phyloP scores from a whole-genome alignment of 2,329 filamentous ascomycete species.

The Pestalotiopsis sp. region DNA sequence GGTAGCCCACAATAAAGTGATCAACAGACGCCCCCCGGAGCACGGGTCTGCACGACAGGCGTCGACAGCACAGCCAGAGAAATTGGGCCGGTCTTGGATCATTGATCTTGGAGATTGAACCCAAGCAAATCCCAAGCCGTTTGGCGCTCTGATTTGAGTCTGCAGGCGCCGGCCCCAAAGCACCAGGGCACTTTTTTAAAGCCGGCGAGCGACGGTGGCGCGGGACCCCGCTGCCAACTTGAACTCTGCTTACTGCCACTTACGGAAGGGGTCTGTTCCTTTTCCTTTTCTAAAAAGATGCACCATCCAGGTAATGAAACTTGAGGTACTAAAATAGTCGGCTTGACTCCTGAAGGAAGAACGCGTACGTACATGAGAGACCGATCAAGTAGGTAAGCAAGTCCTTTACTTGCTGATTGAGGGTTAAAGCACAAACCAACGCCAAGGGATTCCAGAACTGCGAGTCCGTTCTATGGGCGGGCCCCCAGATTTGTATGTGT shows the following conservation, averaged over 20 bases:
- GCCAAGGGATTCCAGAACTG: not conserved
- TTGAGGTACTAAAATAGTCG: not conserved
- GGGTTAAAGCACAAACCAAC: no score
- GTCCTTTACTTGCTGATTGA: not conserved
- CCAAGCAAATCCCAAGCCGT: conserved; percentile 1
- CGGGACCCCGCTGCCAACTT: not conserved
- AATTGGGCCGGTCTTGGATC: not conserved
- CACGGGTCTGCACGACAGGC: not conserved
- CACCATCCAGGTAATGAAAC: not conserved
- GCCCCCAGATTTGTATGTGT: no score
- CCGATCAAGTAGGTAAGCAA: not conserved
- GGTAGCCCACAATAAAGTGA: not conserved
- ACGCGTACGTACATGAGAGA: not conserved
- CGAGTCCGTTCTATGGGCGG: no score
- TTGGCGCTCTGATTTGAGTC: not conserved
- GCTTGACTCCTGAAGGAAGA: not conserved
- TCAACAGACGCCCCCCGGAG: not conserved
- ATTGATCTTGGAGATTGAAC: conserved; percentile 1
- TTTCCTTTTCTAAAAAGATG: not conserved
- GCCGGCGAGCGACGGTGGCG: not conserved
- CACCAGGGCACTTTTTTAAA: not conserved
- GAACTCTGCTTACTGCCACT: not conserved
- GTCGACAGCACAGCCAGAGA: not conserved
- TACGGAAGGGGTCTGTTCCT: not conserved
- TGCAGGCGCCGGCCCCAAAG: not conserved